Conservation (phyloP, 2,329 filamentous ascomycete genomes). For the Trichoderma sp. region DNA sequence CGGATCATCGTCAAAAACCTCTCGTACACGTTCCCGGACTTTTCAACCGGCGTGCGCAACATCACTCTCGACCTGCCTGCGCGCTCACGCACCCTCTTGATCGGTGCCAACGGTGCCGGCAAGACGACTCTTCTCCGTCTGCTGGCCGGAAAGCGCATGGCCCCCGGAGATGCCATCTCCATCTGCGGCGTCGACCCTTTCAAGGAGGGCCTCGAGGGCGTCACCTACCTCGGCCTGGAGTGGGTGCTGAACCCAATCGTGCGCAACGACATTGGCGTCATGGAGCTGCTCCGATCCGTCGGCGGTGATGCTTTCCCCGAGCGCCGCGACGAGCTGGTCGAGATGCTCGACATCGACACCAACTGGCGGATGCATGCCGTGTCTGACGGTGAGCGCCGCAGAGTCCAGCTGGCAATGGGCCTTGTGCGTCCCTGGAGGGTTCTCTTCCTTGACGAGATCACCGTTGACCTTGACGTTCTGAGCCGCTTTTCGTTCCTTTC, state of each 20-base stretch:
- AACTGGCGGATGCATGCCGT: slow-evolving; percentile 96
- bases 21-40: slow-evolving; percentile 86
- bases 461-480: slow-evolving; percentile 89
- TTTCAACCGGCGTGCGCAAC: slow-evolving; percentile 71
- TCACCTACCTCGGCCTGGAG: slow-evolving; percentile 95
- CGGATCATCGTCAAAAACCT: slow-evolving; percentile 72
- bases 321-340: slow-evolving; percentile 80
- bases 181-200: slow-evolving; percentile 89
- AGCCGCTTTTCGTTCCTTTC: slow-evolving; percentile 78
- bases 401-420: slow-evolving; percentile 96
- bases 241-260: slow-evolving; percentile 98
- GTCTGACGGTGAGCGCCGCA: slow-evolving; percentile 82
- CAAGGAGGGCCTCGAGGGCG: slow-evolving; percentile 82
- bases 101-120: slow-evolving; percentile 94
- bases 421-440: slow-evolving; percentile 88
- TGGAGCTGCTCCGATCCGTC: slow-evolving; percentile 77
- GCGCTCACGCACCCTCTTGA: slow-evolving; percentile 81
- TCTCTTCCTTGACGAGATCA: slow-evolving; percentile 91
- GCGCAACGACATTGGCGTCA: slow-evolving; percentile 88
- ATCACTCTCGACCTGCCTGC: slow-evolving; percentile 75
- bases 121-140: slow-evolving; percentile 96
- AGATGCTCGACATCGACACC: slow-evolving; percentile 87
- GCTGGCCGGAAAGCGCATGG: slow-evolving; percentile 89
- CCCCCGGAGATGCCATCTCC: slow-evolving; percentile 68
- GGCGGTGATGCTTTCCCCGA: slow-evolving; percentile 80